A percentile compares a stretch with the other conserved stretches of the same genome.
Conservation (phyloP, 352 stramenopile genomes). For the Phytophthora vignae region DNA sequence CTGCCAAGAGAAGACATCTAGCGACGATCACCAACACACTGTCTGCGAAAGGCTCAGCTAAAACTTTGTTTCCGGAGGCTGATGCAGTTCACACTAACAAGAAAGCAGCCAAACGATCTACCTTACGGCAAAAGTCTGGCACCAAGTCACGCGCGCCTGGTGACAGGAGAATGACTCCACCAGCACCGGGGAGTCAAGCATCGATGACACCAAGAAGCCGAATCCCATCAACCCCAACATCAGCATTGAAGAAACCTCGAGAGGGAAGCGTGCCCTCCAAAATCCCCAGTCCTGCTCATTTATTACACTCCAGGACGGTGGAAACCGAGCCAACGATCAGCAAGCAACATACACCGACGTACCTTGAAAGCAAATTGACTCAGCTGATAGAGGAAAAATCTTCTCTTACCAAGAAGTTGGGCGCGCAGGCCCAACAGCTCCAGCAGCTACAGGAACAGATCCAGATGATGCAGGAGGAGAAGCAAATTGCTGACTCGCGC, state of each 20-base stretch:
- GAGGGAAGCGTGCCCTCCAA: slow-evolving; percentile 25
- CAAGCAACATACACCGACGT: neutral
- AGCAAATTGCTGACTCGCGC: slow-evolving; percentile 19
- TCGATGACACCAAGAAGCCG: slow-evolving; percentile 20
- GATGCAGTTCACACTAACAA: slow-evolving; percentile 8
- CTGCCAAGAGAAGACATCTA: slow-evolving; percentile 57
- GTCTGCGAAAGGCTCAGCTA: slow-evolving; percentile 27
- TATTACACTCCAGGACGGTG: neutral
- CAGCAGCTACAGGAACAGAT: slow-evolving; percentile 31
- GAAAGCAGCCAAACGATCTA: slow-evolving; percentile 7
- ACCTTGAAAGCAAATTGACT: slow-evolving; percentile 22
- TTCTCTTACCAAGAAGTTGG: slow-evolving; percentile 27
- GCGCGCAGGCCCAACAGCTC: slow-evolving; percentile 29
- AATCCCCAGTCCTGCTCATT: slow-evolving; percentile 27
- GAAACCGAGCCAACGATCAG: neutral
- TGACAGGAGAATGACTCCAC: slow-evolving; percentile 6
- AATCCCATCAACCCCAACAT: slow-evolving; percentile 41
- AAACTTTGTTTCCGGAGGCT: slow-evolving; percentile 39
- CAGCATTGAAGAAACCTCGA: slow-evolving; percentile 29
- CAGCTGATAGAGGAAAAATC: slow-evolving; percentile 46
- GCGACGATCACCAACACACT: slow-evolving; percentile 74
- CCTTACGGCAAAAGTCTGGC: neutral
- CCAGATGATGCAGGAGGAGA: slow-evolving; percentile 42
- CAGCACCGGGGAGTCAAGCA: neutral
- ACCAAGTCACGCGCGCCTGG: neutral